Base-by-base conservation (phyloP, 202 grass and related monocot species). In the Dendrocalamus latiflorus region DNA sequence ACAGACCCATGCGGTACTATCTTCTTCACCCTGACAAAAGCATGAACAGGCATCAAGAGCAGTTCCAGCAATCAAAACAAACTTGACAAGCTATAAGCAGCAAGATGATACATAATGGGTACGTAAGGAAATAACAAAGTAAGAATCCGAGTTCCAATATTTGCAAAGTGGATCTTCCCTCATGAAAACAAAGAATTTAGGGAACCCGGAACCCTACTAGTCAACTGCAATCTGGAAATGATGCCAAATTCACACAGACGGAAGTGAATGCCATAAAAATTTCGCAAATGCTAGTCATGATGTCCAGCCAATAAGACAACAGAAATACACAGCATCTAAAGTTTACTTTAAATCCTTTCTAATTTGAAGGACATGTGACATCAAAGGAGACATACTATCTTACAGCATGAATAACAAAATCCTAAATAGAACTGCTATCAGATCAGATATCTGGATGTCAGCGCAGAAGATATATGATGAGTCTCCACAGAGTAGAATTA, bases 1-100 rank as follows among this genome's bases (percentile, higher is more conserved):
- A 86, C 89, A 96, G 54, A 94, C 91, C 97, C 97, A 99, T 79
- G 88, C 86, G 0, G 93, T 95, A 67, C 79, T 96, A 84, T 96
- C 92, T 76, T 96, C 91, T 95, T 94, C 93, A 83, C 91, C 92
- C 97, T 99, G 88, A 83, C 49, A 83, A 87, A 84, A 83, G 76
- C 70, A 90, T 42, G 47, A 71, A 50, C 9, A 71, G 16, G 50
- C 4, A 59, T 70, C 80, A 86, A 59, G 47, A 73, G 28, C 1
- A 65, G 63, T 48, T 44, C 4, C 54, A 54, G 50, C 11, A 51
- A 55, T 63, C 17, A 4, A 67, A 67, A 79, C 16, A 57, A 86
- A 74, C 2, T 79, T 37, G 51, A 78, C 22, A 79, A 62, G 33
- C 9, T 79, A 74, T 48, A 65, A 77, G 65, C 15, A 78, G 33